Percentiles rank a stretch among this genome's conserved stretches.
phyloP scores from a whole-genome alignment of 768 basidiomycete species.

The Tulasnella sp. region DNA sequence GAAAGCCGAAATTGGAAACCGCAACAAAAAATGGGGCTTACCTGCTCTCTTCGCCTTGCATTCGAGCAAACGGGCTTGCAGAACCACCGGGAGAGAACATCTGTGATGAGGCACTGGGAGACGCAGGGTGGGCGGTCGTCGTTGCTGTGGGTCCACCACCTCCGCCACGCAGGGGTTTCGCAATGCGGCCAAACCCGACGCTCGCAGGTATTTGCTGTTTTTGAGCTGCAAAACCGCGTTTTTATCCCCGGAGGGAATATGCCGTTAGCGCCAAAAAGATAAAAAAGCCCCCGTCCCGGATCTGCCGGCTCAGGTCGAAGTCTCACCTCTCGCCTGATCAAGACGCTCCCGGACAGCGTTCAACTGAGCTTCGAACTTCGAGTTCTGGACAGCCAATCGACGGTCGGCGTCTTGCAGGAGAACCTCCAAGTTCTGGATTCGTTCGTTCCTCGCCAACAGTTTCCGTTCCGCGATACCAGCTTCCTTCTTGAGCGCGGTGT shows the following conservation, averaged over 20 bases:
- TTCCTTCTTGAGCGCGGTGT: slow-evolving; percentile 94
- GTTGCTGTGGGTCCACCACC: slow-evolving; percentile 51
- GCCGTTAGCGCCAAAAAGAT: slow-evolving; percentile 16
- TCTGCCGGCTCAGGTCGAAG: background rate
- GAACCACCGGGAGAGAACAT: slow-evolving; percentile 33
- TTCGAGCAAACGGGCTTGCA: slow-evolving; percentile 56
- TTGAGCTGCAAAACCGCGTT: slow-evolving; percentile 48
- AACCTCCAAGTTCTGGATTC: slow-evolving; percentile 93
- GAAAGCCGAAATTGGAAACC: slow-evolving; percentile 29
- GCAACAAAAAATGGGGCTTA: slow-evolving; percentile 25
- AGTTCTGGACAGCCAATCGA: slow-evolving; percentile 82
- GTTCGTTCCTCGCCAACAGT: slow-evolving; percentile 89
- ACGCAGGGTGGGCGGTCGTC: slow-evolving; percentile 32
- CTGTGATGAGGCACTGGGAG: background rate
- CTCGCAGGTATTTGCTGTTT: slow-evolving; percentile 42
- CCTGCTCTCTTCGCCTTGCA: slow-evolving; percentile 72
- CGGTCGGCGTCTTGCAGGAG: slow-evolving; percentile 91
- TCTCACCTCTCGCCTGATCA: slow-evolving; percentile 83
- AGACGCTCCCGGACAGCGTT: slow-evolving; percentile 87
- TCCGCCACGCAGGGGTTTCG: slow-evolving; percentile 91
- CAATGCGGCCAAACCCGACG: slow-evolving; percentile 87
- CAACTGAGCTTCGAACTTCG: slow-evolving; percentile 90
- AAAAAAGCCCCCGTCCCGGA: slow-evolving; percentile 5
- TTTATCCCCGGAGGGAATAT: slow-evolving; percentile 17
- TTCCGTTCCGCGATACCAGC: slow-evolving; percentile 95